Conservation (phyloP, 2,329 filamentous ascomycete species). For the Bipolaris oryzae region DNA sequence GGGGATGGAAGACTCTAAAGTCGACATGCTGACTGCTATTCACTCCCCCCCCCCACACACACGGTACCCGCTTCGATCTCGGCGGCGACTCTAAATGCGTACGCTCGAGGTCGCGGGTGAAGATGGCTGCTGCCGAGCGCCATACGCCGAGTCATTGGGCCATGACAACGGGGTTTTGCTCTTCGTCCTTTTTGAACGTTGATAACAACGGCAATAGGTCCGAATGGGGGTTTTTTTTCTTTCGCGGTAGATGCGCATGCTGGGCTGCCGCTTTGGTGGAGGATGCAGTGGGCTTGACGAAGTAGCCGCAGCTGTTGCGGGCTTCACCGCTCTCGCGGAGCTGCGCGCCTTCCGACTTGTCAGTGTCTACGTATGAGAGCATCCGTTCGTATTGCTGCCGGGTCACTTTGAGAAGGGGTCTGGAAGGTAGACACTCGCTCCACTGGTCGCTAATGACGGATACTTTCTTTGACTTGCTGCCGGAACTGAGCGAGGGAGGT, state of each 20-base stretch:
- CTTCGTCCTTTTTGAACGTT: slow-evolving; percentile 9
- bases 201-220: slow-evolving; percentile 10
- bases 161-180: slow-evolving; percentile 7
- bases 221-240: slow-evolving; percentile 16
- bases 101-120: slow-evolving; percentile 4
- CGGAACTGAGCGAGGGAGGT: slow-evolving; percentile 57
- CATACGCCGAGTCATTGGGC: slow-evolving; percentile 12
- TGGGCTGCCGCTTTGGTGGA: slow-evolving; percentile 18
- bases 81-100: slow-evolving; percentile 6
- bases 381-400: slow-evolving; percentile 53
- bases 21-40: slow-evolving; percentile 8
- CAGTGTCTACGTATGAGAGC: slow-evolving; percentile 51
- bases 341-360: slow-evolving; percentile 56
- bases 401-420: slow-evolving; percentile 55
- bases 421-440: slow-evolving; percentile 50
- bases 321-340: slow-evolving; percentile 56
- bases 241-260: slow-evolving; percentile 8
- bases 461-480: slow-evolving; percentile 8
- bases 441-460: slow-evolving; percentile 47
- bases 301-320: slow-evolving; percentile 54
- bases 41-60: too few species aligned
- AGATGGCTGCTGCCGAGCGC: slow-evolving; percentile 54
- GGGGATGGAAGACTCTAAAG: slow-evolving; percentile 2
- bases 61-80: slow-evolving; percentile 6
- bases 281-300: slow-evolving; percentile 55